Evolutionary conservation across 345 rosid genomes (phyloP), one percentile per base, ranked within the genome.

Genomic region (Bretschneidera sinensis): DNA sequence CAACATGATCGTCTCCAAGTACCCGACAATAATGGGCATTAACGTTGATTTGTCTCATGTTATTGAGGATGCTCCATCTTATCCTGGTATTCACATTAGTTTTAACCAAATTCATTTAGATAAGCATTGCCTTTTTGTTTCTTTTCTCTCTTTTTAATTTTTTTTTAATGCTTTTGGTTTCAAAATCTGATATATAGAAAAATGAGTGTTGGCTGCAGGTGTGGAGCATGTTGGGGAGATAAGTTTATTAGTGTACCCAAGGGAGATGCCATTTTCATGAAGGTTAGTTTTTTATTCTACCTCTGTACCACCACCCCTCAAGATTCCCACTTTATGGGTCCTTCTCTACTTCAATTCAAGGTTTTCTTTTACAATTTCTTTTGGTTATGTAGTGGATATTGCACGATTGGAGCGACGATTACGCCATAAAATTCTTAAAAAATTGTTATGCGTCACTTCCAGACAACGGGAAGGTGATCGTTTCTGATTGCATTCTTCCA

Each of bases 351-450:
- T n/a, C n/a, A n/a, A n/a, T n/a, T n/a, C n/a, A n/a, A n/a, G n/a
- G n/a, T n/a, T n/a, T n/a, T n/a, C n/a, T n/a, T n/a, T n/a, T n/a
- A n/a, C n/a, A n/a, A n/a, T n/a, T n/a, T n/a, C n/a, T n/a, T n/a
- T n/a, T 39, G 45, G 45, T 9, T 39, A 4, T 68, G 61, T 76
- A 92, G 98, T 85, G 92, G 96, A 87, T 89, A 48, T 89, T 92
- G 21, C 98, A 89, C 17, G 92, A 89, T n/a, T 92, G 98, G 98
- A 87, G 95, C 53, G 97, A 92, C 17, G 83, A 77, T 7, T 88
- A 89, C 51, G 83, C 91, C 61, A 43, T 72, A 0, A 89, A 80
- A 21, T 78, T 92, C 52, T 69, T 92, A 78, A 84, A 79, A 64
- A 92, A 92, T 19, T 89, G 97, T 76, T 78, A 85, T 54, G 65